These are phyloP conservation scores for Vitis rotundifolia DNA, from an alignment of 164 flowering plant species.

Conservation along the genomic window DNA sequence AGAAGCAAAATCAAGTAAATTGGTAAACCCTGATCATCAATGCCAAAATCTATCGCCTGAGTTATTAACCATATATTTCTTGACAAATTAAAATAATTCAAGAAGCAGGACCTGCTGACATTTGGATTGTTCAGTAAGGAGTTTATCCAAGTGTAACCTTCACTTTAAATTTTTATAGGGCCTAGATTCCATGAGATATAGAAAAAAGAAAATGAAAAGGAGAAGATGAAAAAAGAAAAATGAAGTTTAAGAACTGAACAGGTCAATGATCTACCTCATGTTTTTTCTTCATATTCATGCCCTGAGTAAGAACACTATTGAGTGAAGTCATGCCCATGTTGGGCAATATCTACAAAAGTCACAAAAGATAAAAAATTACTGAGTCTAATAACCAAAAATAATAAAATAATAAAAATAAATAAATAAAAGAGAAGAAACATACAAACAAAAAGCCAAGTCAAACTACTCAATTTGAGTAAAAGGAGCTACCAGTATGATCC, in stretches of 20 bases:
- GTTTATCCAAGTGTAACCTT: too few species aligned
- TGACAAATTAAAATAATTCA: too few species aligned
- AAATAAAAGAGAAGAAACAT: background rate
- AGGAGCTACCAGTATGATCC: too few species aligned
- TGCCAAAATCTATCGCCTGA: too few species aligned
- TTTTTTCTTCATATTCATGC: slow-evolving; percentile 86
- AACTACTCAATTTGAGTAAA: too few species aligned
- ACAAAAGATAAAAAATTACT: background rate
- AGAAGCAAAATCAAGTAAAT: too few species aligned
- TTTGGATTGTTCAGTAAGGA: too few species aligned
- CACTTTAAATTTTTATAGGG: background rate
- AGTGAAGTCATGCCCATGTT: slow-evolving; percentile 43
- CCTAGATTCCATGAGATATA: background rate
- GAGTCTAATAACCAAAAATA: background rate
- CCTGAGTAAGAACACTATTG: slow-evolving; percentile 68
- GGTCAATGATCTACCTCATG: slow-evolving; percentile 65
- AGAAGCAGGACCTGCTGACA: too few species aligned
- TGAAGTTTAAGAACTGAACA: background rate
- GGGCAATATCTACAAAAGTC: slow-evolving; percentile 50
- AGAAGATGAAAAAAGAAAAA: background rate
- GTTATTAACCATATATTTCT: too few species aligned
- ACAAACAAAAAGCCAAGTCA: too few species aligned
- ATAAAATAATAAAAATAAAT: background rate
- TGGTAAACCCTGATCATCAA: too few species aligned
- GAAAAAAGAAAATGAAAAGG: background rate